A percentile compares a stretch with the other conserved stretches of the same genome.
Conservation (phyloP, 805 yeast genomes). For the Brettanomyces custersianus region DNA sequence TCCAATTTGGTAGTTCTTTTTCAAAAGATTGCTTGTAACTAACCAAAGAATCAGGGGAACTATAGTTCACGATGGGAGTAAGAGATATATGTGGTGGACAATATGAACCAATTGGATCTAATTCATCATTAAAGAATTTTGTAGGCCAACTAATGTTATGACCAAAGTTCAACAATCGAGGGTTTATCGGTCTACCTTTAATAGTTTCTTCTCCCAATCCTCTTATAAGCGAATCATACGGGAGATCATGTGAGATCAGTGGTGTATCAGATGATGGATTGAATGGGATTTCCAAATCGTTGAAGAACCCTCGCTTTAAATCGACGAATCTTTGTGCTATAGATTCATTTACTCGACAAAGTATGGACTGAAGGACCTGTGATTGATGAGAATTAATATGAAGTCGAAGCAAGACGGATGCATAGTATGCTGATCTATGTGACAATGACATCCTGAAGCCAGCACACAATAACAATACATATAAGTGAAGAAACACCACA, state of each 20-base stretch:
- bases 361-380: constrained; percentile 7
- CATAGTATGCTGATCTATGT: no score
- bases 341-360: constrained; percentile 10
- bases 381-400: no score
- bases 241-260: constrained; percentile 15
- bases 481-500: no score
- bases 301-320: constrained; percentile 15
- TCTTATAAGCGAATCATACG: constrained; percentile 16
- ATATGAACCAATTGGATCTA: constrained; percentile 8
- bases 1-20: constrained; percentile 5
- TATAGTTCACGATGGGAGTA: constrained; percentile 19
- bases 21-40: constrained; percentile 9
- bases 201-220: constrained; percentile 12
- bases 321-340: constrained; percentile 11
- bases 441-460: no score
- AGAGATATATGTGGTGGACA: constrained; percentile 17
- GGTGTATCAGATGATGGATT: background rate
- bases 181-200: constrained; percentile 13
- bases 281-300: constrained; percentile 13
- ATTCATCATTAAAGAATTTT: constrained; percentile 10
- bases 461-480: no score
- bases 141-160: constrained; percentile 15
- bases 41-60: constrained; percentile 4
- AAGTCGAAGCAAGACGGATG: no score
- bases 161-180: constrained; percentile 9